Evolutionary conservation across 2,329 filamentous ascomycete species (phyloP).

Genomic region (Aspergillus amoenus): DNA sequence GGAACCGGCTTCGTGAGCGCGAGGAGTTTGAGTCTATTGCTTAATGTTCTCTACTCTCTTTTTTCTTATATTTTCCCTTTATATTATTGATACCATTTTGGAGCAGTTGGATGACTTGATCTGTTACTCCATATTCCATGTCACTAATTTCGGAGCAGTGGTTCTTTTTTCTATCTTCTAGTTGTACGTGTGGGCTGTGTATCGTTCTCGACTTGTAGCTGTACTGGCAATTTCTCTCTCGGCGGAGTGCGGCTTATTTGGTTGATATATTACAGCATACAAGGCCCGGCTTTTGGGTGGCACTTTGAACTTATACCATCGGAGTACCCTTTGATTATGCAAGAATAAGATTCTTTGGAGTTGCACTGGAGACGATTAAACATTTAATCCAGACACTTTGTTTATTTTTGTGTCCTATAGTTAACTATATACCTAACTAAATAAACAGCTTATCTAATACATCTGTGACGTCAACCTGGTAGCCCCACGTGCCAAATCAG

Average conservation of each 20-base stretch:
- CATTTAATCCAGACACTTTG: neutral
- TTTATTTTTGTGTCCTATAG: too few relatives aligned
- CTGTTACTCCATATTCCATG: constrained; percentile 1
- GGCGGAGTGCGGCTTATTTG: constrained; percentile 5
- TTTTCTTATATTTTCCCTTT: constrained; percentile 17
- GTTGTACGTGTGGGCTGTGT: neutral
- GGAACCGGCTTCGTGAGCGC: constrained; percentile 74
- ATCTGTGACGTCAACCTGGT: neutral
- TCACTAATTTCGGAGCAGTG: constrained; percentile 14
- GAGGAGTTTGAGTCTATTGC: constrained; percentile 62
- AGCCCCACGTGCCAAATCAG: constrained; percentile 13
- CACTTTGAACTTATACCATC: neutral
- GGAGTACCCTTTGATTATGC: neutral
- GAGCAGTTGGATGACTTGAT: constrained; percentile 2
- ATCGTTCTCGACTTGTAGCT: constrained; percentile 5
- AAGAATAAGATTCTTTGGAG: neutral
- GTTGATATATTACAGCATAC: constrained; percentile 21
- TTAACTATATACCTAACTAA: too few relatives aligned
- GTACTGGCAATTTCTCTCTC: constrained; percentile 5
- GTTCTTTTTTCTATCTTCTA: constrained; percentile 2
- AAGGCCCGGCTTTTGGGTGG: constrained; percentile 7
- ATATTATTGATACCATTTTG: constrained; percentile 16
- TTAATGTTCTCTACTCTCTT: constrained; percentile 29
- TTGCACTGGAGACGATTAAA: neutral
- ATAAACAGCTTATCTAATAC: neutral